Evolutionary conservation across 2,329 filamentous ascomycete genomes (phyloP).

Genomic region (Thelonectria discophora): DNA sequence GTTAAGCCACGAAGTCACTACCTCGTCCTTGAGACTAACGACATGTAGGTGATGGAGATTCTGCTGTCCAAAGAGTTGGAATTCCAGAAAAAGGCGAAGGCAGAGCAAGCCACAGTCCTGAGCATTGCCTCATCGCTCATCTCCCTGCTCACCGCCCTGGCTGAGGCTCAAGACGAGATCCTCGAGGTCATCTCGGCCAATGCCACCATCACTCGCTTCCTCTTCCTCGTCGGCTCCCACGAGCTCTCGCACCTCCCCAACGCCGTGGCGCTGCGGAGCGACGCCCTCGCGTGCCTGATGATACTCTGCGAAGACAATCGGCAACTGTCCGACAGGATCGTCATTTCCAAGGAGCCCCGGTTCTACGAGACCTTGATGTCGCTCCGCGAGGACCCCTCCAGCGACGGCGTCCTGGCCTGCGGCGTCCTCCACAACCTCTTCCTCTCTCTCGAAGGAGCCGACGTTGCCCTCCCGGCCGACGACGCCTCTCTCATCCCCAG

Average conservation of each 20-base stretch:
- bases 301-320: conserved; percentile 69
- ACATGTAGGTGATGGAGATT: conserved; percentile 54
- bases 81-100: conserved; percentile 60
- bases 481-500: conserved; percentile 50
- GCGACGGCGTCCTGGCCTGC: conserved; percentile 65
- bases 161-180: conserved; percentile 69
- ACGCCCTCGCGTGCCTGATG: conserved; percentile 64
- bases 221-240: conserved; percentile 62
- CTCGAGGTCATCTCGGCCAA: conserved; percentile 62
- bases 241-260: conserved; percentile 55
- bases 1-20: conserved; percentile 32
- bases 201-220: conserved; percentile 59
- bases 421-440: conserved; percentile 71
- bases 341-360: conserved; percentile 56
- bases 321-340: conserved; percentile 61
- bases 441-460: conserved; percentile 49
- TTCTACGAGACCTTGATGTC: conserved; percentile 60
- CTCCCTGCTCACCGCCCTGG: conserved; percentile 61
- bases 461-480: conserved; percentile 42
- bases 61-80: conserved; percentile 51
- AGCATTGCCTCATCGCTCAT: conserved; percentile 64
- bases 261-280: conserved; percentile 52
- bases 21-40: conserved; percentile 9
- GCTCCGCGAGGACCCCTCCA: conserved; percentile 57
- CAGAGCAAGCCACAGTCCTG: conserved; percentile 63